Evolutionary conservation across 2,329 filamentous ascomycete genomes (phyloP), one percentile per base, ranked within the genome.

Genomic region (Albophoma yamanashiensis): DNA sequence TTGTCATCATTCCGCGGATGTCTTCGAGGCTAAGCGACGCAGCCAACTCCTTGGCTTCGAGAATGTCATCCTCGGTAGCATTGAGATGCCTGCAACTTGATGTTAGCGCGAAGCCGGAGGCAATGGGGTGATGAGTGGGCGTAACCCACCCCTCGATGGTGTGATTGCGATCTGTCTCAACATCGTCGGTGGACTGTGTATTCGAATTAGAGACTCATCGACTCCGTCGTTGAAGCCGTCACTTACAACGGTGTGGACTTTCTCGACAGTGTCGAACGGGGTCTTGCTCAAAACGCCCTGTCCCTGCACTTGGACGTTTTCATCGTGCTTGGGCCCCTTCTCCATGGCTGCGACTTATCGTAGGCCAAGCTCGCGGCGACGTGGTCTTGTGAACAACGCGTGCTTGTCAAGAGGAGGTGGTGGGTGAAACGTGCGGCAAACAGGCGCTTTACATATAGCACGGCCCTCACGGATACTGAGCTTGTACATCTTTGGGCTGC

Each of bases 31-130:
- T 71, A 59, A 73, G 68, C 47, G 59, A 71, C 27, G 64, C 67
- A 2, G 75, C 75, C 42, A 71, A 60, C 40, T 73, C 74, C 63
- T 69, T 76, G 34, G 76, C 76, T 62, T 78, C 74, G n/a, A 75
- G 68, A 22, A 78, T 65, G 63, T 78, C 76, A 61, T 76, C 71
- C 55, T 76, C 75, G 5, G 76, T 77, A 25, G 74, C 74, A 56
- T 73, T 71, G 50, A 77, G 67, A 9, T 67, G 59, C 27, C 61
- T 62, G 8, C 22, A 4, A 22, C 3, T 4, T 15, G 20, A 15
- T 15, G 11, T 55, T 12, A 53, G 45, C 6, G 14, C 45, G 5
- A 15, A 4, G 31, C 11, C 31, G 2, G 31, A 22, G 11, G 31
- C 9, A 15, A 38, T 36, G 20, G 20, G 22, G 14, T 5, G 20